phyloP scores from a whole-genome alignment of 768 basidiomycete species.

The Lactarius trivialis region DNA sequence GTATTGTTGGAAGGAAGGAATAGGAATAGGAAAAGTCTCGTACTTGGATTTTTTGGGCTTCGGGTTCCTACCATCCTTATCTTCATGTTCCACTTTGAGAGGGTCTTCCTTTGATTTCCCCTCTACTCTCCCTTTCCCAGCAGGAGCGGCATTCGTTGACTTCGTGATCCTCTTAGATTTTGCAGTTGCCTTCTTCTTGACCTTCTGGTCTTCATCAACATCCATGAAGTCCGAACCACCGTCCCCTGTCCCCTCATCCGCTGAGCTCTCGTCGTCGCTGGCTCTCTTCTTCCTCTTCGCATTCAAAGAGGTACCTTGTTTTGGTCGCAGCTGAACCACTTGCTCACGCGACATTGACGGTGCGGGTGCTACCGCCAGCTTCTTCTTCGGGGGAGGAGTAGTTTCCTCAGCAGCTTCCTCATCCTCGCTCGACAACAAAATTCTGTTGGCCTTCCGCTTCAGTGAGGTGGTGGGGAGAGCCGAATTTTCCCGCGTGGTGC shows the following conservation, averaged over 20 bases:
- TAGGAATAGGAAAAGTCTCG: conserved; percentile 10
- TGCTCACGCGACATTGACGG: neutral
- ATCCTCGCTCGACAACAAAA: conserved; percentile 17
- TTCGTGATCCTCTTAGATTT: conserved; percentile 21
- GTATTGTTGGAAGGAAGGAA: neutral
- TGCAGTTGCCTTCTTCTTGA: conserved; percentile 18
- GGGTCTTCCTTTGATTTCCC: conserved; percentile 22
- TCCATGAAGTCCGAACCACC: conserved; percentile 23
- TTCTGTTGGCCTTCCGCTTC: conserved; percentile 22
- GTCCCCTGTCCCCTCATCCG: conserved; percentile 27
- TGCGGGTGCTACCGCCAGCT: neutral
- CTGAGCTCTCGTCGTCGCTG: conserved; percentile 30
- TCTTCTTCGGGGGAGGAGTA: conserved; percentile 18
- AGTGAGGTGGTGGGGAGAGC: conserved; percentile 5
- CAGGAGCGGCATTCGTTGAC: neutral
- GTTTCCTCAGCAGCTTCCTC: conserved; percentile 23
- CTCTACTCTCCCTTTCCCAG: neutral
- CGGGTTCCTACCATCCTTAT: conserved; percentile 24
- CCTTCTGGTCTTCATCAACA: conserved; percentile 22
- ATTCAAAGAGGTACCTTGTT: conserved; percentile 17
- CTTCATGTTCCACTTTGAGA: conserved; percentile 12
- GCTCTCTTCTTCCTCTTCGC: conserved; percentile 30
- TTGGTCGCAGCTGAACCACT: conserved; percentile 14
- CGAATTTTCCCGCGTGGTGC: neutral
- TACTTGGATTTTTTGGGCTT: conserved; percentile 38